These are phyloP conservation scores for Lumnitzera racemosa DNA, from an alignment of 345 rosid genomes.

Conservation along the genomic window DNA sequence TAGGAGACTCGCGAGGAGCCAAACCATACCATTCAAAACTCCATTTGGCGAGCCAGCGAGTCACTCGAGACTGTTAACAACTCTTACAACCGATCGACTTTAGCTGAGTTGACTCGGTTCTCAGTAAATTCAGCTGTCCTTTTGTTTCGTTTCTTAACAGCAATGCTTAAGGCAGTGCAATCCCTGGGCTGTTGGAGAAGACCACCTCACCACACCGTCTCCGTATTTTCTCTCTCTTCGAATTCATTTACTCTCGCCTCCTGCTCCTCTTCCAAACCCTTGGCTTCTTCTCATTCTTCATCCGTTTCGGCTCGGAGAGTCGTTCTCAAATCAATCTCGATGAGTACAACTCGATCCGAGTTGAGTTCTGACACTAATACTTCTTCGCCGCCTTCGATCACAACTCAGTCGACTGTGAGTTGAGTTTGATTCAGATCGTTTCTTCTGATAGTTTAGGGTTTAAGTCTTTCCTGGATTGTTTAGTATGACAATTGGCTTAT, in stretches of 20 bases:
- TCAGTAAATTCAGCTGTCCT: no score
- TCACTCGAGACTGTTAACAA: no score
- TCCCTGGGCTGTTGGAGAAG: conserved; percentile 50
- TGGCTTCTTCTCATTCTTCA: conserved; percentile 11
- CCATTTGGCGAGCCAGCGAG: no score
- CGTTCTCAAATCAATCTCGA: conserved; percentile 22
- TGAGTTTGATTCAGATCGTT: background rate
- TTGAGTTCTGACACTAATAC: conserved; percentile 35
- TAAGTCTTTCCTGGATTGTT: background rate
- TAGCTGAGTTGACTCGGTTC: background rate
- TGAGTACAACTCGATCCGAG: conserved; percentile 36
- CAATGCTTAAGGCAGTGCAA: conserved; percentile 73
- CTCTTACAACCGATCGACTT: background rate
- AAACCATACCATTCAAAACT: no score
- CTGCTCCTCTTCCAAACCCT: conserved; percentile 14
- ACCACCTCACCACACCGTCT: conserved; percentile 26
- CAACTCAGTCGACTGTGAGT: conserved; percentile 35
- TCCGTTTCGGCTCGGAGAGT: conserved; percentile 14
- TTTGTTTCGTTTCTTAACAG: background rate
- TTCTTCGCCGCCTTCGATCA: conserved; percentile 25
- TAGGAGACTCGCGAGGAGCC: no score
- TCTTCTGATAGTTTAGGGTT: background rate
- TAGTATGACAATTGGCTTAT: no score
- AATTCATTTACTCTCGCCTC: conserved; percentile 20
- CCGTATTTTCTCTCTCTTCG: conserved; percentile 22